Evolutionary conservation across 2,329 filamentous ascomycete genomes (phyloP), one percentile per base, ranked within the genome.

Genomic region (Fusarium cicatricum): DNA sequence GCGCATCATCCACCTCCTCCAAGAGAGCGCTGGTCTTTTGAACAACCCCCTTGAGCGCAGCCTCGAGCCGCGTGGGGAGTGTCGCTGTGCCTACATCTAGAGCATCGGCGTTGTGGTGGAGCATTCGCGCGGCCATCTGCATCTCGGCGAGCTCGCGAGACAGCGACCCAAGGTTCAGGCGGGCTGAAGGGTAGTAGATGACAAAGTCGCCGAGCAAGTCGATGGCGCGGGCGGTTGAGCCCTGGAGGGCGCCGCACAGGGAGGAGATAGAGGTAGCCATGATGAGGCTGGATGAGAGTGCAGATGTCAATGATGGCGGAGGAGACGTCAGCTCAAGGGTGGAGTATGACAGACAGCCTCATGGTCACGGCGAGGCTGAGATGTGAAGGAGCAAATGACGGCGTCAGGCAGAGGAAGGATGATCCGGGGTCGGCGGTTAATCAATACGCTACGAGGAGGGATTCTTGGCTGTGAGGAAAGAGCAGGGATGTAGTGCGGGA

Each of bases 101-200:
- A 5, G 61, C 45, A 11, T 55, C 55, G 34, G 60, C 60, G 47
- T 70, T 67, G 47, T 67, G 64, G 40, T 57, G 52, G 32, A 70
- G 61, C 23, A 69, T 53, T 11, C 66, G 64, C n/a, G 67, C 55
- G 9, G 60, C 63, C 55, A 69, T 61, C 54, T 66, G 66, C 4
- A 70, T 44, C 49, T 69, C 66, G 4, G 66, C 60, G 10, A 71
- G 63, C 60, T 70, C 69, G n/a, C 67, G 68, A 15, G 63, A 67
- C 26, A 70, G 52, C 16, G 50, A 36, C n/a, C 58, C 52, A 4
- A 70, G 58, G 49, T 65, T 64, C 10, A 66, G 55, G 16, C 68
- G 67, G 21, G 65, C 55, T 14, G 59, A 61, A 21, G 68, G 65
- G 34, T 62, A 65, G 11, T 58, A 50, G 32, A 65, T 58, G 21